Evolutionary conservation across 2,329 filamentous ascomycete genomes (phyloP).

Genomic region (Scolecobasidium constrictum): DNA sequence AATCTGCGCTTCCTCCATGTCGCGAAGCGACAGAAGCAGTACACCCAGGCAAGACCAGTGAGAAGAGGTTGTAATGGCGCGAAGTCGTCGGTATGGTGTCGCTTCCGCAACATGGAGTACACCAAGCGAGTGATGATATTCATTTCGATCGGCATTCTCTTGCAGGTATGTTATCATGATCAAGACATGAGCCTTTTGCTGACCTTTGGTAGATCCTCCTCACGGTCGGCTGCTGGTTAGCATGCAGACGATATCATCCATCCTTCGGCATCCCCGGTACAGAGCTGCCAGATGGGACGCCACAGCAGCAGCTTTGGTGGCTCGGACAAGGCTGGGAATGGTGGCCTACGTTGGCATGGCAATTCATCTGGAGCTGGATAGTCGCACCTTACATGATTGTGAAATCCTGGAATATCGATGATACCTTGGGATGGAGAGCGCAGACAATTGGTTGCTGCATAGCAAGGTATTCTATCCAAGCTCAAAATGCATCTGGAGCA

Average conservation of each 20-base stretch:
- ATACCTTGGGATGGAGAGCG: conserved; percentile 22
- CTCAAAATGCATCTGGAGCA: too few relatives aligned
- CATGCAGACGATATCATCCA: conserved; percentile 22
- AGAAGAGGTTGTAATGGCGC: neutral
- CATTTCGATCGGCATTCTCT: neutral
- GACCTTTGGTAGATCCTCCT: conserved; percentile 14
- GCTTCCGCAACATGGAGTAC: neutral
- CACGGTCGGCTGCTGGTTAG: conserved; percentile 21
- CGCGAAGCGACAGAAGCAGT: conserved; percentile 12
- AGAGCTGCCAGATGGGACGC: conserved; percentile 17
- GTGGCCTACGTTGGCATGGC: conserved; percentile 24
- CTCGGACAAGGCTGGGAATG: conserved; percentile 24
- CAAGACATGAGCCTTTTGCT: neutral
- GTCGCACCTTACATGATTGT: conserved; percentile 24
- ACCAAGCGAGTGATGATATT: neutral
- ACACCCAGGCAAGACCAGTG: neutral
- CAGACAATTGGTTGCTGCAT: conserved; percentile 24
- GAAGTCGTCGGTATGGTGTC: neutral
- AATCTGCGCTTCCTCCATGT: conserved; percentile 13
- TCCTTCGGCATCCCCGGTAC: conserved; percentile 22
- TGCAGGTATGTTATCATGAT: neutral
- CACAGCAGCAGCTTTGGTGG: conserved; percentile 15
- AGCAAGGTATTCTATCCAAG: conserved; percentile 22
- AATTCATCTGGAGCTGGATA: conserved; percentile 25
- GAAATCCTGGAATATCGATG: conserved; percentile 21